phyloP scores from a whole-genome alignment of 129 eudicot species.

The Chrysanthemum seticuspe region DNA sequence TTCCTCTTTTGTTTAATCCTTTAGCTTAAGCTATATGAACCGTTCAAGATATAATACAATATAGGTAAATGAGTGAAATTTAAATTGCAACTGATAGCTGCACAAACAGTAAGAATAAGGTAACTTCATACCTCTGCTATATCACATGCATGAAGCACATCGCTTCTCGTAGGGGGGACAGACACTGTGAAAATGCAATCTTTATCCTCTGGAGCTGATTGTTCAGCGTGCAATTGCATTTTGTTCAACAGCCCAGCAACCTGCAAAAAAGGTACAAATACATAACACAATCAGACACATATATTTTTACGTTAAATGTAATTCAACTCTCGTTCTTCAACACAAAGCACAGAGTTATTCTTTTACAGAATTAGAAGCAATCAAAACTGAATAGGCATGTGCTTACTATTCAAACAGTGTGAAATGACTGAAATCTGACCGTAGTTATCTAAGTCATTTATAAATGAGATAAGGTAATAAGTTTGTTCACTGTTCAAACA shows the following conservation, averaged over 20 bases:
- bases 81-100: too few species aligned
- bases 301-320: too few species aligned
- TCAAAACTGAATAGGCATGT: neutral
- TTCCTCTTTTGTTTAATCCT: too few species aligned
- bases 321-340: neutral
- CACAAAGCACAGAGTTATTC: neutral
- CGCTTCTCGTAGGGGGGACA: too few species aligned
- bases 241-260: conserved; percentile 32
- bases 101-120: too few species aligned
- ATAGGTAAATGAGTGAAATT: too few species aligned
- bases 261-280: neutral
- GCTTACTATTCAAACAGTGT: neutral
- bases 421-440: neutral
- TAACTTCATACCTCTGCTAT: too few species aligned
- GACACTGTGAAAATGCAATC: neutral
- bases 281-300: neutral
- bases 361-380: neutral
- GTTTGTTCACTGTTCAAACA: too few species aligned
- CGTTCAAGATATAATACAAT: too few species aligned
- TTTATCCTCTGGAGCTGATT: conserved; percentile 37
- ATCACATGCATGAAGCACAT: too few species aligned
- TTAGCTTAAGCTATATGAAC: too few species aligned
- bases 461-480: too few species aligned
- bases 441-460: neutral
- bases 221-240: conserved; percentile 54